Evolutionary conservation across 495 filamentous ascomycete species (phyloP).

Genomic region (Aspergillus sclerotiicarbonarius): DNA sequence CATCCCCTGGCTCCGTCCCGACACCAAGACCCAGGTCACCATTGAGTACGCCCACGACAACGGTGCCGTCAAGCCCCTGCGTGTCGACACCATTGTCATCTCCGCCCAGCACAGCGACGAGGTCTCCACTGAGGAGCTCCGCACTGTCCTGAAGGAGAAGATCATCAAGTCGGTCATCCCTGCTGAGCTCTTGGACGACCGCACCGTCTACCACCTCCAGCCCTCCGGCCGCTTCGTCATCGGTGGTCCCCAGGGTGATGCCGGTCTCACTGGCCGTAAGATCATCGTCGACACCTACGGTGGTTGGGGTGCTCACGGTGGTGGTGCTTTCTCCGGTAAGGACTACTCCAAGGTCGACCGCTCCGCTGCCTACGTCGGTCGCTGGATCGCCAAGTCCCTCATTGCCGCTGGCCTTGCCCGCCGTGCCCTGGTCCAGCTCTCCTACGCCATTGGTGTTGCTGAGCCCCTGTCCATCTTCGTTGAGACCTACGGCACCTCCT

Average conservation of each 20-base stretch:
- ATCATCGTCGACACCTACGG: slow-evolving; percentile 99
- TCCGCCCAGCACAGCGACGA: slow-evolving; percentile 89
- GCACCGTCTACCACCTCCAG: slow-evolving; percentile 96
- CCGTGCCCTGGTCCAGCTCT: slow-evolving; percentile 92
- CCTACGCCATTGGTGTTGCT: slow-evolving; percentile 97
- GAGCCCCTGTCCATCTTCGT: slow-evolving; percentile 90
- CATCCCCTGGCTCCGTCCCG: slow-evolving; percentile 91
- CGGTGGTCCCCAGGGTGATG: slow-evolving; percentile 97
- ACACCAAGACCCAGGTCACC: slow-evolving; percentile 99
- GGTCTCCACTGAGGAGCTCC: slow-evolving; percentile 88
- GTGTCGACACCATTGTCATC: slow-evolving; percentile 96
- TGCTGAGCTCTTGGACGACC: slow-evolving; percentile 83
- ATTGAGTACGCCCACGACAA: slow-evolving; percentile 97
- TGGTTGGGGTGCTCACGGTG: slow-evolving; percentile 99
- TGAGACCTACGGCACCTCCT: slow-evolving; percentile 62
- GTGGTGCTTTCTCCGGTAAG: slow-evolving; percentile 99
- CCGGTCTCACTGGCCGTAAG: slow-evolving; percentile 97
- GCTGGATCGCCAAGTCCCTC: slow-evolving; percentile 98
- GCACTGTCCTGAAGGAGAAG: slow-evolving; percentile 96
- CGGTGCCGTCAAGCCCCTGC: slow-evolving; percentile 86
- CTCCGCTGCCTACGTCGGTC: slow-evolving; percentile 93
- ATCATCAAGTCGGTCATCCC: slow-evolving; percentile 94
- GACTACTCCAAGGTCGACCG: slow-evolving; percentile 99
- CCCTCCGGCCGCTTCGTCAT: slow-evolving; percentile 98
- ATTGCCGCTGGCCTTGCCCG: slow-evolving; percentile 84